Evolutionary conservation across 192 early-diverging fungal genomes (phyloP), one percentile per base, ranked within the genome.

Genomic region (Cladochytrium replicatum): DNA sequence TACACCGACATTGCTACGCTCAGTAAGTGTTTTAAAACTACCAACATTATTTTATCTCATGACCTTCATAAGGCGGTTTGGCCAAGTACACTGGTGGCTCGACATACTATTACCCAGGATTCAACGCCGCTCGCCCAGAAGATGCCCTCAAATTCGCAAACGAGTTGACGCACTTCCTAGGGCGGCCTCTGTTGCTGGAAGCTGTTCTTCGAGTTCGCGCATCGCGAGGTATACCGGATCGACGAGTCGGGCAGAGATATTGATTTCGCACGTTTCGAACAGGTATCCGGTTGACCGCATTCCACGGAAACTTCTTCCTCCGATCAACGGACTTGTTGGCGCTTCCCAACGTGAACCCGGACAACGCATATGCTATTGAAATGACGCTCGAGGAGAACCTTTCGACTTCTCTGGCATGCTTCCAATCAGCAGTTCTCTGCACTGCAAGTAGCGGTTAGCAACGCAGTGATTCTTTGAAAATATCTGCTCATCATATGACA

Each of bases 221-320:
- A 1, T 89, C 88, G 2, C 88, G 85, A 58, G 91, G 91, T 0
- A n/a, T n/a, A n/a, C 24, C 51, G 29, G 21, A 47, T 26, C 17
- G 43, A 11, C 11, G n/a, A n/a, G n/a, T n/a, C n/a, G n/a, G n/a
- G n/a, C n/a, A n/a, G n/a, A n/a, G n/a, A n/a, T n/a, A 17, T 37
- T 17, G 17, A 44, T 27, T 44, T 13, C 13, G 13, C 11, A 13
- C 11, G 32, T 13, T 27, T 27, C 11, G 22, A 27, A 37, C 13
- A 44, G 43, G 43, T 13, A 66, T 97, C 32, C 68, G 81, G 29
- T 88, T 94, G 83, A 79, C 81, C 19, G 71, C 86, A 13, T 96
- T 87, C 68, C 89, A 98, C 42, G 94, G 94, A 9, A 93, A 94
- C 81, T 96, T 96, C 61, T 98, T 98, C 68, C 74, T 98, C 32